Evolutionary conservation across 148 eudicot genomes (phyloP).

Genomic region (Beta vulgaris): DNA sequence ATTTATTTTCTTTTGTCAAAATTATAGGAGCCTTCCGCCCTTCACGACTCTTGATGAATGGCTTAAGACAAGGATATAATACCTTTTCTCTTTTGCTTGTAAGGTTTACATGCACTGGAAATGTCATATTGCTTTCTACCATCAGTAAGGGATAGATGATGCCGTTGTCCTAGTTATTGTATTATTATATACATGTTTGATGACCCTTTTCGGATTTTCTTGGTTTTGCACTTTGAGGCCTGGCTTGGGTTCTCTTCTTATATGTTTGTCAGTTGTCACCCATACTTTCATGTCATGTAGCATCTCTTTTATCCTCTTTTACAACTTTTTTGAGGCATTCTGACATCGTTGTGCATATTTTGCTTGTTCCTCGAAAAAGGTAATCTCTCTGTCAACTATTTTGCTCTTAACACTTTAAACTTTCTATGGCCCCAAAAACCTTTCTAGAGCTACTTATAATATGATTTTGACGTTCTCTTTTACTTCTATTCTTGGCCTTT

Average conservation of each 20-base stretch:
- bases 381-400: background rate
- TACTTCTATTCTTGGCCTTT: conserved; percentile 19
- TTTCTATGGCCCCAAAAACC: background rate
- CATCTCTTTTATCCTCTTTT: background rate
- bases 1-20: background rate
- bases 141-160: too few relatives aligned
- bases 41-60: background rate
- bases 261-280: background rate
- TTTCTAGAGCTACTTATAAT: background rate
- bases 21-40: background rate
- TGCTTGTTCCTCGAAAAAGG: background rate
- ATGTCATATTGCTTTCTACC: too few relatives aligned
- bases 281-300: background rate
- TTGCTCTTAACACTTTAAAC: background rate
- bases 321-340: background rate
- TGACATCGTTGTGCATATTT: background rate
- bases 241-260: background rate
- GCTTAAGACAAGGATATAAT: background rate
- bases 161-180: background rate
- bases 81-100: background rate
- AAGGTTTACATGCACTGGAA: too few relatives aligned
- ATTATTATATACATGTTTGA: background rate
- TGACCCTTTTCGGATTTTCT: background rate
- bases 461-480: background rate
- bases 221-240: background rate